Conservation (phyloP, 129 eudicot species). For the Centrapalus pauciflorus region DNA sequence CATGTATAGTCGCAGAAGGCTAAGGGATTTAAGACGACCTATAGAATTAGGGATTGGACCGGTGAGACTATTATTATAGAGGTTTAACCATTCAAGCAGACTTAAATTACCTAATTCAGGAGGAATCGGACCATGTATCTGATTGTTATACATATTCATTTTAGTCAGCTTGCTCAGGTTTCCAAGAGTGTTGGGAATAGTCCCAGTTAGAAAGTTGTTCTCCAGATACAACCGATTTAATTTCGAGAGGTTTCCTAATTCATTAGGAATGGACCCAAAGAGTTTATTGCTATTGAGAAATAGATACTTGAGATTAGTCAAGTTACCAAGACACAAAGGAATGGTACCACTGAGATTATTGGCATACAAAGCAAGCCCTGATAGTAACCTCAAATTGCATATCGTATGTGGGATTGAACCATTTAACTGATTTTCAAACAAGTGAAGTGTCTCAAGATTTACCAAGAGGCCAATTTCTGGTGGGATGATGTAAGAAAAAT, state of each 20-base stretch:
- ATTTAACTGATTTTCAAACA: neutral
- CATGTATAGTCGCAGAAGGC: neutral
- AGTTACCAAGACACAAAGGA: slow-evolving; percentile 9
- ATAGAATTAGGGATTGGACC: slow-evolving; percentile 23
- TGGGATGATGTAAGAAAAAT: slow-evolving; percentile 27
- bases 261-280: neutral
- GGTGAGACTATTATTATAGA: slow-evolving; percentile 15
- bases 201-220: slow-evolving; percentile 24
- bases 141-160: neutral
- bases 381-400: slow-evolving; percentile 2
- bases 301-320: neutral
- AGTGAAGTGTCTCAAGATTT: slow-evolving; percentile 7
- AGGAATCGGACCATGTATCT: slow-evolving; percentile 34
- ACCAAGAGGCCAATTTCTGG: slow-evolving; percentile 24
- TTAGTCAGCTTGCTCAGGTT: slow-evolving; percentile 6
- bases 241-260: slow-evolving; percentile 17
- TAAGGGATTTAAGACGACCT: slow-evolving; percentile 20
- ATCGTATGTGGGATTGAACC: slow-evolving; percentile 20
- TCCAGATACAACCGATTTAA: slow-evolving; percentile 9
- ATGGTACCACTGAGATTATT: slow-evolving; percentile 19
- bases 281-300: neutral
- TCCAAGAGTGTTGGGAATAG: slow-evolving; percentile 26
- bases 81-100: slow-evolving; percentile 1
- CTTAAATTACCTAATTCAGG: slow-evolving; percentile 26
- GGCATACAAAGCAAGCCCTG: neutral